Conservation (phyloP, 2,329 filamentous ascomycete species). For the Fusarium compactum region DNA sequence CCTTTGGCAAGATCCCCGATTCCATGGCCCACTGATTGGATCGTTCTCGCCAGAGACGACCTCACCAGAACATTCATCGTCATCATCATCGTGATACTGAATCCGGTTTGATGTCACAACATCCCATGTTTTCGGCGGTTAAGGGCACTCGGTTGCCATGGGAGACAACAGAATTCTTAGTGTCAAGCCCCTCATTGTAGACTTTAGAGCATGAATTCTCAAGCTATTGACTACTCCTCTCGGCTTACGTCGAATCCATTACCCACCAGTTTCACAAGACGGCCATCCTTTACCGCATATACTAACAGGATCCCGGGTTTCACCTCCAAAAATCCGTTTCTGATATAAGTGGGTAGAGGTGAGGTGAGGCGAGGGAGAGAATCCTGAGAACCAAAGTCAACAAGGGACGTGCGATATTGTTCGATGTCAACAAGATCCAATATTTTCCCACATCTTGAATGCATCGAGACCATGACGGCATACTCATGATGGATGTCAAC, state of each 20-base stretch:
- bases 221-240: slow-evolving; percentile 11
- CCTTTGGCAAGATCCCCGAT: slow-evolving; percentile 22
- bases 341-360: slow-evolving; percentile 24
- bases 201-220: slow-evolving; percentile 12
- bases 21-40: slow-evolving; percentile 19
- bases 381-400: not conserved
- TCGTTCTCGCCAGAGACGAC: slow-evolving; percentile 25
- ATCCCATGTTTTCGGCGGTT: slow-evolving; percentile 23
- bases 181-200: slow-evolving; percentile 24
- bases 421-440: slow-evolving; percentile 15
- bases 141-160: slow-evolving; percentile 36
- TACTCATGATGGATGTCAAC: not conserved
- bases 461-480: slow-evolving; percentile 8
- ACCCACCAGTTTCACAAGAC: slow-evolving; percentile 27
- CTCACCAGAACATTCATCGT: slow-evolving; percentile 13
- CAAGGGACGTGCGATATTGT: slow-evolving; percentile 3
- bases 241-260: slow-evolving; percentile 18
- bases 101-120: slow-evolving; percentile 23
- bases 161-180: slow-evolving; percentile 32
- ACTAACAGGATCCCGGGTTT: slow-evolving; percentile 17
- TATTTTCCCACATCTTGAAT: not conserved
- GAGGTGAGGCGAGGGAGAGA: not conserved
- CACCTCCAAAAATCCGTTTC: slow-evolving; percentile 23
- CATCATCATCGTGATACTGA: slow-evolving; percentile 22
- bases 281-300: slow-evolving; percentile 2